Evolutionary conservation across 2,329 filamentous ascomycete genomes (phyloP), one percentile per base, ranked within the genome.

Genomic region (Aspergillus sp.): DNA sequence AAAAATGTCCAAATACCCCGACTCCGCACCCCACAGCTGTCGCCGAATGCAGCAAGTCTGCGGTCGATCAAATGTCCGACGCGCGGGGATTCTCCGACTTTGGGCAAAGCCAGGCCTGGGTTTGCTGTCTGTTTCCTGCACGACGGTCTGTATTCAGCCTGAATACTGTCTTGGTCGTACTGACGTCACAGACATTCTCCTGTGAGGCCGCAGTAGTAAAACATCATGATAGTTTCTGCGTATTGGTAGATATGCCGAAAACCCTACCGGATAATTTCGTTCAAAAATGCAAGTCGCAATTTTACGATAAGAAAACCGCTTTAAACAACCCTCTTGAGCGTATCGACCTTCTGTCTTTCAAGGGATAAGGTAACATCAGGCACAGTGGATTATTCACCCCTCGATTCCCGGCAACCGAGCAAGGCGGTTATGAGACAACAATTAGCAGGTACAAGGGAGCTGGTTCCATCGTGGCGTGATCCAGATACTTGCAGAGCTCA

Each of bases 1-100:
- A 51, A 46, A 57, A 54, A 56, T 42, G 56, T 50, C 46, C 24
- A 36, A 32, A 11, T 50, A 24, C 29, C 51, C 29, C 26, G 11
- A 50, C 29, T 60, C 62, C 55, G 55, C 58, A 65, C 59, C 54
- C 57, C 46, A n/a, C 59, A 57, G 45, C 14, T n/a, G 11, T 22
- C 24, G 52, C 62, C 59, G 55, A 55, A 69, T 49, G 11, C 6
- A 63, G 67, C 47, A 69, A 52, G 56, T 63, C 60, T 61, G 57
- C 63, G 50, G 67, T 60, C 64, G 64, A 69, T 70, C 68, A 31
- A n/a, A 49, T 49, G 26, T 49, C 54, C 50, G 49, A 52, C 18
- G 51, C 57, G 61, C 57, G 61, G 65, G 56, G 57, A 54, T 60
- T 57, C 20, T 56, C 59, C 52, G 59, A 47, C 20, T 31, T 39